A percentile compares a stretch with the other conserved stretches of the same genome.
phyloP scores from a whole-genome alignment of 306 rosid species.

The Dalbergia cochinchinensis region DNA sequence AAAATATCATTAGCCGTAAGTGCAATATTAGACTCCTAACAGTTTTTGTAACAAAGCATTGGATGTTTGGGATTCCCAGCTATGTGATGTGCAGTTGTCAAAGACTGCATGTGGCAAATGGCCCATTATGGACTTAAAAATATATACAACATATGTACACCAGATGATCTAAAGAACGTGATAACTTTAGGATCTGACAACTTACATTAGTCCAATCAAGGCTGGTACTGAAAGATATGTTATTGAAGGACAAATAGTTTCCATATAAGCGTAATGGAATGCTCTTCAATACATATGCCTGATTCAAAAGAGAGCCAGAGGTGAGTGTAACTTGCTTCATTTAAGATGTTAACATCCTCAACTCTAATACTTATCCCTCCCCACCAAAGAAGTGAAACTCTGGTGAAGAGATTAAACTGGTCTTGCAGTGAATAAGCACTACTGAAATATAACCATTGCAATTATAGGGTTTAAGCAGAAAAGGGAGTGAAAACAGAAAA shows the following conservation, averaged over 20 bases:
- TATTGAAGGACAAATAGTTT: constrained; percentile 58
- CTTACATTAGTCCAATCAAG: constrained; percentile 82
- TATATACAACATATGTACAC: neutral
- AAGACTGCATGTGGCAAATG: constrained; percentile 15
- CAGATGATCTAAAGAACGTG: constrained; percentile 14
- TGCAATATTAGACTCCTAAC: constrained; percentile 6
- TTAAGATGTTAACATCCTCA: neutral
- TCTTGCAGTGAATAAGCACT: neutral
- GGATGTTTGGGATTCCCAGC: neutral
- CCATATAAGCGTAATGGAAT: constrained; percentile 66
- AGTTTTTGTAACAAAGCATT: neutral
- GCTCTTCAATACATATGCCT: constrained; percentile 78
- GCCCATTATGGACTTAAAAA: constrained; percentile 9
- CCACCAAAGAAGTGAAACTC: constrained; percentile 5
- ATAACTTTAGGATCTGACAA: constrained; percentile 13
- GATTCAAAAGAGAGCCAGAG: constrained; percentile 32
- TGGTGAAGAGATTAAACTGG: neutral
- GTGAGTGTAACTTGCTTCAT: constrained; percentile 39
- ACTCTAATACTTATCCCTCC: neutral
- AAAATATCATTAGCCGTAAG: no score
- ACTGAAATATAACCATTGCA: neutral
- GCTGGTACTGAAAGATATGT: constrained; percentile 56
- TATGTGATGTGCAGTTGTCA: constrained; percentile 22
- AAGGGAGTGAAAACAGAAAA: neutral
- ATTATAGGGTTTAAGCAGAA: constrained; percentile 6